Percentiles rank a stretch among this genome's conserved stretches.
These are phyloP conservation scores for Flaveria robusta DNA, from an alignment of 129 eudicot genomes.

Conservation along the genomic window DNA sequence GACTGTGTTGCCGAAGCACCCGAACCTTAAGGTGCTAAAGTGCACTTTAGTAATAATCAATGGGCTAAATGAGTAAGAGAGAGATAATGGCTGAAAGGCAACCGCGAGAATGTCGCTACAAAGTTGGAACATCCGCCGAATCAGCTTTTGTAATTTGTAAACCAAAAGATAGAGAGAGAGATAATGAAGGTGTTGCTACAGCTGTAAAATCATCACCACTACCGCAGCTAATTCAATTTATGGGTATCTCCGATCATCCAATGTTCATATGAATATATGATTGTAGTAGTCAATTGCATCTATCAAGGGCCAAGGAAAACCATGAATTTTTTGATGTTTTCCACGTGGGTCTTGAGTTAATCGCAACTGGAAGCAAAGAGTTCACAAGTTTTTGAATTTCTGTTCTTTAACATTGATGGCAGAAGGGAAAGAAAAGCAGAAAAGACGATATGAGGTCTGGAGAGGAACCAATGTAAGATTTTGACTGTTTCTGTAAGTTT, in stretches of 20 bases:
- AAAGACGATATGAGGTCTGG: conserved; percentile 80
- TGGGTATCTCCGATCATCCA: conserved; percentile 6
- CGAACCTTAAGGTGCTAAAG: conserved; percentile 12
- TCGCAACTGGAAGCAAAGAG: conserved; percentile 16
- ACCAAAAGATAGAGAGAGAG: conserved; percentile 23
- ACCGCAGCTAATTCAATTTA: conserved; percentile 7
- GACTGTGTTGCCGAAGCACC: no score
- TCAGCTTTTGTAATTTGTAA: conserved; percentile 16
- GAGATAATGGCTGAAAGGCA: conserved; percentile 19
- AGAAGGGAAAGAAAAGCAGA: conserved; percentile 31
- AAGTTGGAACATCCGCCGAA: conserved; percentile 52
- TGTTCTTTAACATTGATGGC: conserved; percentile 16
- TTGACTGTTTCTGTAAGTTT: background rate
- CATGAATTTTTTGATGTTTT: conserved; percentile 22
- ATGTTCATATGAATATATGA: no score
- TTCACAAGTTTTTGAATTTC: conserved; percentile 3
- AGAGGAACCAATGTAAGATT: conserved; percentile 74
- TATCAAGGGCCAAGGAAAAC: background rate
- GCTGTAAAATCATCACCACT: conserved; percentile 25
- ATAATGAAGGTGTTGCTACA: conserved; percentile 26
- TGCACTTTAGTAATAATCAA: conserved; percentile 3
- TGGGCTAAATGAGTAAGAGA: background rate
- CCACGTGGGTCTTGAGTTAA: conserved; percentile 26
- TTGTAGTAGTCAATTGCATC: no score
- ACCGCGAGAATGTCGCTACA: conserved; percentile 48